Evolutionary conservation across 257 asterid genomes (phyloP), one percentile per base, ranked within the genome.

Genomic region (Penstemon newberryi): DNA sequence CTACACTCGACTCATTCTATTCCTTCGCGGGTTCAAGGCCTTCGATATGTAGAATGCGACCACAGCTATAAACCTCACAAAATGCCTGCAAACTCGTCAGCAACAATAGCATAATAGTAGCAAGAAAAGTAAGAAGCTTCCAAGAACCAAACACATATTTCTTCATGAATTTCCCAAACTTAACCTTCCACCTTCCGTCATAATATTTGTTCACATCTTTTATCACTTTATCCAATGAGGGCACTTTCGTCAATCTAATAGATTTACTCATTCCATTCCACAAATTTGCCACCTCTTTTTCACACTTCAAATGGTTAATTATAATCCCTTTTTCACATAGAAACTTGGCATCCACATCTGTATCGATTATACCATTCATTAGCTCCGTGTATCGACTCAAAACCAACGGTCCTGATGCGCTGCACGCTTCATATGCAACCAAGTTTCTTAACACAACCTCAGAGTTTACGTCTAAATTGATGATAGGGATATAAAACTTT

Each of bases 191-290:
- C 50, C 78, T 86, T 6, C 76, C 74, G 4, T 77, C 72, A 71
- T 90, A 87, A 47, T 69, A 83, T 73, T 67, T 80, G 65, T 87
- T 86, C 7, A 87, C 91, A 69, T 87, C 87, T 18, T 71, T 86
- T n/a, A 87, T 87, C 70, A 80, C 86, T 13, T 65, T 66, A 25
- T 90, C 96, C 67, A 87, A 70, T 63, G 72, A 77, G 64, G 89
- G 78, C 77, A 88, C 91, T 49, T 82, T 87, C 11, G 96, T 90
- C 83, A 87, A 73, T 67, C 81, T 80, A 4, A 84, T 50, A 0
- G 87, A 86, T 76, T 74, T 82, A 60, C 76, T 82, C 97, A 86
- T 86, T 68, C 91, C 93, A 41, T 90, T 87, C 96, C 97, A 90
- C 58, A 90, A 18, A 15, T 83, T 78, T 7, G 87, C 90, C 73